These are phyloP conservation scores for Gymnopus androsaceus DNA, from an alignment of 1,284 basidiomycete genomes.

Conservation along the genomic window DNA sequence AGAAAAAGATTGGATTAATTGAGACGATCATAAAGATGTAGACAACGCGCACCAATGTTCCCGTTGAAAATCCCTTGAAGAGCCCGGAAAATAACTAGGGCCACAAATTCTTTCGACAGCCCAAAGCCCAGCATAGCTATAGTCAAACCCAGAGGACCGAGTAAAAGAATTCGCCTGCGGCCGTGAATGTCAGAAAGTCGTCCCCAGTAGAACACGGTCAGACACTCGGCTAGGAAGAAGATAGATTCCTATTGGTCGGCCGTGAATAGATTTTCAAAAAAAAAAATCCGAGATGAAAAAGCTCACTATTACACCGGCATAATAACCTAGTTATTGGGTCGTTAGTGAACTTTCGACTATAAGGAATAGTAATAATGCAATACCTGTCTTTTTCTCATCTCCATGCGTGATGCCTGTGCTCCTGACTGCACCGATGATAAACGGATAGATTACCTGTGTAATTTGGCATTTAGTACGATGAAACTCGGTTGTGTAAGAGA, in stretches of 20 bases:
- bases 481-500: constrained; percentile 47
- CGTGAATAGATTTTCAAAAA: neutral
- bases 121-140: constrained; percentile 47
- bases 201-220: constrained; percentile 45
- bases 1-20: neutral
- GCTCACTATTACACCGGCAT: constrained; percentile 56
- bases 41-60: constrained; percentile 38
- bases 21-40: constrained; percentile 3
- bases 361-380: too few species aligned
- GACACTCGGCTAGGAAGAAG: constrained; percentile 44
- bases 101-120: constrained; percentile 40
- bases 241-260: constrained; percentile 37
- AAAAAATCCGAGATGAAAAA: neutral
- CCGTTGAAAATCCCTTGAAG: constrained; percentile 48
- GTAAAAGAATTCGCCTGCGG: constrained; percentile 42
- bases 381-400: constrained; percentile 49
- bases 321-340: too few species aligned
- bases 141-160: constrained; percentile 44
- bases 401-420: constrained; percentile 50
- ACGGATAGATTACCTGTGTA: constrained; percentile 62
- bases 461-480: too few species aligned
- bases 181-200: constrained; percentile 45
- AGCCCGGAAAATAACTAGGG: constrained; percentile 40
- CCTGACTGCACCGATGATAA: constrained; percentile 44
- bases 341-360: too few species aligned